Base-by-base conservation (phyloP, 495 filamentous ascomycete genomes). In the Tuber indicum region DNA sequence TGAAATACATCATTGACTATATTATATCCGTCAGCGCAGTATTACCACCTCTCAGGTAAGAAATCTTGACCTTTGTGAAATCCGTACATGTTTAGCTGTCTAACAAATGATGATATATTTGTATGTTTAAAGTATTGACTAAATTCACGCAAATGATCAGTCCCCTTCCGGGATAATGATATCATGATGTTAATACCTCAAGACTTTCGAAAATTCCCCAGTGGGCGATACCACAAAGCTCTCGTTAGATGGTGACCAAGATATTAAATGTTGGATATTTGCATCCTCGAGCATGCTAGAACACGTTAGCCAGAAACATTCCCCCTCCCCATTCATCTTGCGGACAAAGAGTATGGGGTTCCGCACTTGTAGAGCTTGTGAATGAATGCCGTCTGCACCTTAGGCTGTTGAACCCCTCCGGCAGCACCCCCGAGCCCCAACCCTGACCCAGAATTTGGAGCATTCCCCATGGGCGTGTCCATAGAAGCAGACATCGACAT, bases 361-460 rank as follows among this genome's bases (percentile, higher is more conserved):
- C 86, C 91, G 75, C 88, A 98, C 95, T 97, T 99, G 89, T 98
- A 99, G 26, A 99, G 89, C 85, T 99, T 99, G 84, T 99, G 96
- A 77, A 99, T 98, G 83, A 99, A 99, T n/a, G 96, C 96, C 41
- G 96, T 98, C 85, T 99, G 96, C 44, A 98, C 94, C 86, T 99
- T 99, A 75, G 95, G 94, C 84, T 97, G 94, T 84, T 97, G 94
- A 76, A 94, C 91, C 76, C 94, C 93, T 23, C 93, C 92, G 7
- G 92, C 91, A 70, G 94, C 93, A n/a, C 89, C 90, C 76, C 75
- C 85, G 78, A 74, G 81, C 84, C 85, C 85, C 80, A 76, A 83
- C 84, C 76, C 85, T 84, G 78, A 74, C 39, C 74, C 83, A 36
- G 76, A 76, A 75, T 76, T 81, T 16, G 75, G 82, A 75, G 81